These are phyloP conservation scores for Sclerotinia trifoliorum DNA, from an alignment of 2,329 filamentous ascomycete genomes.

Conservation along the genomic window DNA sequence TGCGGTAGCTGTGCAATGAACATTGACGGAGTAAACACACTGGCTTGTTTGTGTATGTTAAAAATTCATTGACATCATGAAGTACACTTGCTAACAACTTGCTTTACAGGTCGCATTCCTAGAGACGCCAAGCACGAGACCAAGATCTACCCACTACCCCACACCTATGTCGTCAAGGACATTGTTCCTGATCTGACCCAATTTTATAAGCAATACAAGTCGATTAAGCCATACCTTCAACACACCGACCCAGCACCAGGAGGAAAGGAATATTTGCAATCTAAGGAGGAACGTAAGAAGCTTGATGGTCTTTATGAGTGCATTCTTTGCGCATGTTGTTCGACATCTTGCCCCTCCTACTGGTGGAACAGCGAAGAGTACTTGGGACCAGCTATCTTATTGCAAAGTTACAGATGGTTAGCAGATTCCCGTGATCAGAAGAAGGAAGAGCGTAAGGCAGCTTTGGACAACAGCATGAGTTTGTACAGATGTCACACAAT, in stretches of 20 bases:
- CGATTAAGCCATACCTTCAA: slow-evolving; percentile 98
- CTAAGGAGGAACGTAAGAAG: slow-evolving; percentile 85
- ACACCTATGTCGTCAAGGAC: slow-evolving; percentile 99
- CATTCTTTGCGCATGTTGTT: slow-evolving; percentile 99
- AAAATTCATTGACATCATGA: neutral
- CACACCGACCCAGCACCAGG: slow-evolving; percentile 79
- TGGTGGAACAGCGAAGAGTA: slow-evolving; percentile 99
- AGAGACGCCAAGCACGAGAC: slow-evolving; percentile 75
- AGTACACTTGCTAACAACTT: slow-evolving; percentile 35
- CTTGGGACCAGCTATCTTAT: slow-evolving; percentile 90
- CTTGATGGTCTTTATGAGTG: slow-evolving; percentile 98
- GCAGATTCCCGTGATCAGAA: slow-evolving; percentile 92
- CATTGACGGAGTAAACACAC: slow-evolving; percentile 97
- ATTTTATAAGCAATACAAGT: slow-evolving; percentile 99
- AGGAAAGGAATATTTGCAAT: slow-evolving; percentile 89
- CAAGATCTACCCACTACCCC: slow-evolving; percentile 96
- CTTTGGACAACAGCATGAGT: slow-evolving; percentile 97
- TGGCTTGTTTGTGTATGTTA: slow-evolving; percentile 91
- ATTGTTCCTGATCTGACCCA: slow-evolving; percentile 95
- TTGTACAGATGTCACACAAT: slow-evolving; percentile 99
- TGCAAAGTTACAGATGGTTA: slow-evolving; percentile 98
- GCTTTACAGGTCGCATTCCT: slow-evolving; percentile 78
- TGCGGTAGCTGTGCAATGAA: slow-evolving; percentile 99
- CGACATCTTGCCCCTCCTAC: slow-evolving; percentile 98
- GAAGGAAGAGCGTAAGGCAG: slow-evolving; percentile 81